Conservation (phyloP, 1,284 basidiomycete genomes). For the Moesziomyces parantarcticus region DNA sequence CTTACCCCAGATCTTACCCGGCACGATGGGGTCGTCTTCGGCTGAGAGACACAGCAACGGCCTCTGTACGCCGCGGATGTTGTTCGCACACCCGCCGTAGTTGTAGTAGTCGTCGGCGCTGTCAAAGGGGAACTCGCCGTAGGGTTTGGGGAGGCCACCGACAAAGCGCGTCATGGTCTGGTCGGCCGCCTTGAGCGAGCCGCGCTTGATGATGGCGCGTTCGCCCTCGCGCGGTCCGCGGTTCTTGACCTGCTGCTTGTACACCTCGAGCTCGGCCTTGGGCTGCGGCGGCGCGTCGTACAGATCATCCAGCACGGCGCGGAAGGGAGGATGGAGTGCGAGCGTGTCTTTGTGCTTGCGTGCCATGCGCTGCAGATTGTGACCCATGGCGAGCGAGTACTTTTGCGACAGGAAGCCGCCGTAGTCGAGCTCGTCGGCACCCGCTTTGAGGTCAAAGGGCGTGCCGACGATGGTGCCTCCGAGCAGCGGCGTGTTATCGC, state of each 20-base stretch:
- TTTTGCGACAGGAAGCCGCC: conserved; percentile 74
- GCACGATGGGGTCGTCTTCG: conserved; percentile 88
- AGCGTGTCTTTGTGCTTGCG: conserved; percentile 53
- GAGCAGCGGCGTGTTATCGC: conserved; percentile 77
- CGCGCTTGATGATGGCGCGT: conserved; percentile 29
- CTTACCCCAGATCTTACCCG: conserved; percentile 42
- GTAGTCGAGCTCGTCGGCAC: conserved; percentile 72
- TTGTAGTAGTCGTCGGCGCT: conserved; percentile 84
- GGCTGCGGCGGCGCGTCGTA: conserved; percentile 47
- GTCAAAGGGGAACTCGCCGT: conserved; percentile 64
- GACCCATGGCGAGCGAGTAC: conserved; percentile 85
- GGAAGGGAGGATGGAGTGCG: conserved; percentile 55
- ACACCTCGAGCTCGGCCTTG: conserved; percentile 37
- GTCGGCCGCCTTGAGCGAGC: conserved; percentile 70
- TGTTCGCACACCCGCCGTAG: conserved; percentile 53
- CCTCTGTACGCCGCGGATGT: conserved; percentile 54
- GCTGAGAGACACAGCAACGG: conserved; percentile 83
- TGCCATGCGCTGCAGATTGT: conserved; percentile 74
- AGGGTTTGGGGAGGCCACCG: conserved; percentile 74
- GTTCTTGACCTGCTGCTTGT: conserved; percentile 39
- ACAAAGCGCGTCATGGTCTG: conserved; percentile 77
- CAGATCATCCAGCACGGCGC: conserved; percentile 43
- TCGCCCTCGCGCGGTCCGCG: conserved; percentile 33
- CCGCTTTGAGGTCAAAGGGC: conserved; percentile 78
- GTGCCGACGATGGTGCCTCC: conserved; percentile 79